These are phyloP conservation scores for Heimioporus retisporus DNA, from an alignment of 1,284 basidiomycete genomes.

Conservation along the genomic window DNA sequence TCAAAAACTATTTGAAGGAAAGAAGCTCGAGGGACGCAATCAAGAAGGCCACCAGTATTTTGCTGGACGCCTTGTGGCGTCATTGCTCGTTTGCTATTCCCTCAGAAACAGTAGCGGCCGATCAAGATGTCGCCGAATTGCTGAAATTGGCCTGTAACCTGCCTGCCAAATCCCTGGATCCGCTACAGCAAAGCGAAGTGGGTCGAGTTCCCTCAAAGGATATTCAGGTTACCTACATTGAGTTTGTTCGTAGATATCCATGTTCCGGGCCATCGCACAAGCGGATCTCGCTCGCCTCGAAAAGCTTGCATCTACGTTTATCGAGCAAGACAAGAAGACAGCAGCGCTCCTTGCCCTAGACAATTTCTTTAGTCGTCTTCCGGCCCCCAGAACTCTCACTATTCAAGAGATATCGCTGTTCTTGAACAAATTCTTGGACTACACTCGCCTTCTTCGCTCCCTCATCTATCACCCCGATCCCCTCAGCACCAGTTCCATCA, in stretches of 20 bases:
- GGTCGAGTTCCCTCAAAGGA: neutral
- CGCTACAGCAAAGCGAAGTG: slow-evolving; percentile 29
- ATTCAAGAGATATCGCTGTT: slow-evolving; percentile 40
- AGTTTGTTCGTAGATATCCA: slow-evolving; percentile 27
- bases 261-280: slow-evolving; percentile 35
- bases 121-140: slow-evolving; percentile 20
- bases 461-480: slow-evolving; percentile 42
- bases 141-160: slow-evolving; percentile 32
- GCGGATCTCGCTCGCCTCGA: slow-evolving; percentile 20
- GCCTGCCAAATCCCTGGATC: slow-evolving; percentile 21
- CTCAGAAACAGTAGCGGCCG: slow-evolving; percentile 12
- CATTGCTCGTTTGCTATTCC: slow-evolving; percentile 36
- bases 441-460: slow-evolving; percentile 46
- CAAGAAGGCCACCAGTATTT: slow-evolving; percentile 41
- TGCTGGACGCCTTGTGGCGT: slow-evolving; percentile 37
- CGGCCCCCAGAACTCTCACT: slow-evolving; percentile 20
- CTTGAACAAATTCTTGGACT: slow-evolving; percentile 49
- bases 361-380: slow-evolving; percentile 30
- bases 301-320: slow-evolving; percentile 22
- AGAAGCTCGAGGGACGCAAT: slow-evolving; percentile 38
- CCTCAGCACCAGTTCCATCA: slow-evolving; percentile 32
- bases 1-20: slow-evolving; percentile 56
- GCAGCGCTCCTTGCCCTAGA: slow-evolving; percentile 39
- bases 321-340: slow-evolving; percentile 7
- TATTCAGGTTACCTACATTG: neutral